Evolutionary conservation across 78 protist genomes (phyloP).

Genomic region (Dictyostelium firmibasis): DNA sequence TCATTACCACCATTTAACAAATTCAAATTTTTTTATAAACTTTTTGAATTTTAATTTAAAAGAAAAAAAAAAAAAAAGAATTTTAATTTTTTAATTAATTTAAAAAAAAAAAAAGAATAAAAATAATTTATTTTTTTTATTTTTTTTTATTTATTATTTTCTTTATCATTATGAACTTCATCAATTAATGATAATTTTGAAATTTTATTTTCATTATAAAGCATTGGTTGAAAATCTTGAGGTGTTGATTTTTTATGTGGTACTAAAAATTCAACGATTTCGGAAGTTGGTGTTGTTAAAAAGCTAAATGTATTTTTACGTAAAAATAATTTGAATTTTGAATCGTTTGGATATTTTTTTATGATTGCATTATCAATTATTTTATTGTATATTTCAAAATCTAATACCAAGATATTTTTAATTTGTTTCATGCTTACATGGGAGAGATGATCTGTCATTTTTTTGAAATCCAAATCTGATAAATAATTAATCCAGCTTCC

Average conservation of each 20-base stretch:
- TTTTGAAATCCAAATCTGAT: background rate
- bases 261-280: background rate
- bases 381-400: background rate
- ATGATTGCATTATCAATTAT: background rate
- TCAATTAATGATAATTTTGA: background rate
- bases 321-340: background rate
- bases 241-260: background rate
- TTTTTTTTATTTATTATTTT: too few relatives aligned
- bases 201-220: background rate
- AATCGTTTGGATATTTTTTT: background rate
- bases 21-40: too few relatives aligned
- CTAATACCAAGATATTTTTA: background rate
- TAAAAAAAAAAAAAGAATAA: too few relatives aligned
- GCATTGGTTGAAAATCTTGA: slow-evolving; percentile 14
- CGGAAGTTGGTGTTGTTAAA: background rate
- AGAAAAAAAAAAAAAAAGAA: too few relatives aligned
- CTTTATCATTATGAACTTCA: background rate
- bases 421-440: background rate
- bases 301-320: background rate
- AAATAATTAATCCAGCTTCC: background rate
- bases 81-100: too few relatives aligned
- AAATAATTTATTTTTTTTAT: too few relatives aligned
- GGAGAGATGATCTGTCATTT: background rate
- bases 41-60: too few relatives aligned
- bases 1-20: too few relatives aligned